Evolutionary conservation across 495 filamentous ascomycete genomes (phyloP), one percentile per base, ranked within the genome.

Genomic region (Talaromyces trachyspermus): DNA sequence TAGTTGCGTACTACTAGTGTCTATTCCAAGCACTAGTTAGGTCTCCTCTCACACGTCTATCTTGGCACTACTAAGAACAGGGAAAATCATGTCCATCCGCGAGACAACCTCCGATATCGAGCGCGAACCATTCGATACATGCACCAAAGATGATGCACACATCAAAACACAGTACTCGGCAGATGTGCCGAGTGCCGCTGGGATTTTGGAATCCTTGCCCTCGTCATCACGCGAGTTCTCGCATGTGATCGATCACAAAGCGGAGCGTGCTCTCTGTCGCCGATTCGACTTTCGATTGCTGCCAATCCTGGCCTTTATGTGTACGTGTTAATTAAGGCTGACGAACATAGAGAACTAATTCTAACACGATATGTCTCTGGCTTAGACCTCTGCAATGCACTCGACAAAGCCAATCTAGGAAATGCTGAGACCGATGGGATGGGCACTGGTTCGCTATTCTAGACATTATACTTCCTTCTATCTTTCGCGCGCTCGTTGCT

Each of bases 391-490:
- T 80, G 81, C 63, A 82, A 81, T 56, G 68, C 69, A 15, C 67
- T 85, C n/a, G 81, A 84, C 55, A 84, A 84, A 50, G 77, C 76
- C 8, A 85, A 85, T 51, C 53, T 85, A 24, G 76, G 79, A 44
- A 88, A 88, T 56, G 84, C 84, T 10, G 76, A 88, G 60, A 87
- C 84, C 0, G 80, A 72, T 51, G 75, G 77, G 8, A 66, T 77
- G 49, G 63, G 69, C 29, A 58, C 64, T 4, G 78, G 70, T 69
- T 62, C 55, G 26, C 39, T 49, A 22, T 11, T 8, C 9, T 12
- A 30, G 12, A 30, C n/a, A n/a, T n/a, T n/a, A n/a, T n/a, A n/a
- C n/a, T n/a, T n/a, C 1, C 12, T 42, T 11, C 9, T 14, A 24
- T 3, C 37, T 24, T 12, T 22, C 14, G 12, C 17, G 5, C 3